phyloP scores from a whole-genome alignment of 148 eudicot species.

The Nyssa sinensis region DNA sequence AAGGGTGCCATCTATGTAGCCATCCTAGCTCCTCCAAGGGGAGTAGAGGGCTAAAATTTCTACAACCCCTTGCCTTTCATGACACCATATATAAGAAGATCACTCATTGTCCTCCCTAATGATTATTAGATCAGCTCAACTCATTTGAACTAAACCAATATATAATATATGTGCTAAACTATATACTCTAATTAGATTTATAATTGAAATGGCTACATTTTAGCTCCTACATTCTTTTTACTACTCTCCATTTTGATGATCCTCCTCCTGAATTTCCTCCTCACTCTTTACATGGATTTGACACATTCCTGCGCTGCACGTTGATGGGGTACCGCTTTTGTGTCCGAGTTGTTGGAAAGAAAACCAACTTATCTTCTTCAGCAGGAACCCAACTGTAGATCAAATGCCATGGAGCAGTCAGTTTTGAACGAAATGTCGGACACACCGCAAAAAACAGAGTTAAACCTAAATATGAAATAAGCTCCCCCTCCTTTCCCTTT shows the following conservation, averaged over 20 bases:
- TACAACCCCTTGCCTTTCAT: not conserved
- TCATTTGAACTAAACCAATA: not conserved
- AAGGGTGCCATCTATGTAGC: not conserved
- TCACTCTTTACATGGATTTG: conserved; percentile 16
- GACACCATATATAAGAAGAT: too few relatives aligned
- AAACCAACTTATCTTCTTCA: conserved; percentile 63
- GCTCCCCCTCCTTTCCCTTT: too few relatives aligned
- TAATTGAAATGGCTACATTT: not conserved
- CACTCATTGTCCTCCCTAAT: not conserved
- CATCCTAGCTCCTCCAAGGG: not conserved
- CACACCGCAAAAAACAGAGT: not conserved
- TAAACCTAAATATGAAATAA: too few relatives aligned
- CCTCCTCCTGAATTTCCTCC: conserved; percentile 2
- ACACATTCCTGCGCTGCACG: conserved; percentile 38
- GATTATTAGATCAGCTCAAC: not conserved
- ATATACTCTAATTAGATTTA: conserved; percentile 16
- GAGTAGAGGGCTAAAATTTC: not conserved
- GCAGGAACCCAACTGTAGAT: conserved; percentile 54
- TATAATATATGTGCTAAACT: conserved; percentile 2
- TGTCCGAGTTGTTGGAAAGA: conserved; percentile 89
- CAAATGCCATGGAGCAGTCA: not conserved
- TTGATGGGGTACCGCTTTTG: conserved; percentile 76
- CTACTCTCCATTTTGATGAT: not conserved
- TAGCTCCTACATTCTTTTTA: not conserved
- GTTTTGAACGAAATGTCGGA: not conserved